Evolutionary conservation across 2,329 filamentous ascomycete species (phyloP).

Genomic region (Elsinoe ampelina): DNA sequence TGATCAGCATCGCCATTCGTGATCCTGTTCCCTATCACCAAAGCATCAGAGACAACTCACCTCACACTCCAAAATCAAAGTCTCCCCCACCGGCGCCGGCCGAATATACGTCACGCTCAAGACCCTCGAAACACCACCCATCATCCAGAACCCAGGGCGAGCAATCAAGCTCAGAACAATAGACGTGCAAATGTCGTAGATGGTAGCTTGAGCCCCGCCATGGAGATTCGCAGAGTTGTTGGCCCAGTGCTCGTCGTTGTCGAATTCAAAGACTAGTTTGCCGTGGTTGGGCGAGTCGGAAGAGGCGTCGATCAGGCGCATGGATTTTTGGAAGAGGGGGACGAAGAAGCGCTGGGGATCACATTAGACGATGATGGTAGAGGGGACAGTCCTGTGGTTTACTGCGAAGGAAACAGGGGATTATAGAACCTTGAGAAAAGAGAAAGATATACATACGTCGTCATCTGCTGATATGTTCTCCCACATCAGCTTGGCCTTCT

Average conservation of each 20-base stretch:
- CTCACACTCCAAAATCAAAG: constrained; percentile 35
- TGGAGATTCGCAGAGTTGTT: constrained; percentile 44
- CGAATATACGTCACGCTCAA: constrained; percentile 40
- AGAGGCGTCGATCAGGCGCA: constrained; percentile 6
- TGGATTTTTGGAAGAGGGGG: constrained; percentile 1
- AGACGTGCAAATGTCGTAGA: constrained; percentile 47
- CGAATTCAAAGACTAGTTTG: constrained; percentile 34
- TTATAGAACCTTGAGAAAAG: too few species aligned
- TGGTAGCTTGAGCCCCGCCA: constrained; percentile 44
- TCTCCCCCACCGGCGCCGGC: constrained; percentile 33
- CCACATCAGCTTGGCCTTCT: constrained; percentile 7
- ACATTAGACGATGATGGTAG: too few species aligned
- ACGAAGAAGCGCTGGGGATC: constrained; percentile 2
- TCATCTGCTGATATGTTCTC: constrained; percentile 9
- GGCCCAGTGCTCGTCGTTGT: constrained; percentile 35
- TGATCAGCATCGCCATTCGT: background rate
- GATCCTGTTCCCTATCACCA: background rate
- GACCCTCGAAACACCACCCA: constrained; percentile 34
- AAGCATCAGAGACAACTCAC: constrained; percentile 11
- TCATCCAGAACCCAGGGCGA: constrained; percentile 34
- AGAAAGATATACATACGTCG: background rate
- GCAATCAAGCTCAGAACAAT: constrained; percentile 28
- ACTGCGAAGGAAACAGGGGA: too few species aligned
- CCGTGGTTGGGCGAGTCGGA: background rate
- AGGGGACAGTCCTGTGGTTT: too few species aligned